A percentile compares a stretch with the other conserved stretches of the same genome.
Evolutionary conservation across 2,329 filamentous ascomycete species (phyloP).

Genomic region (Phyllachora maydis): DNA sequence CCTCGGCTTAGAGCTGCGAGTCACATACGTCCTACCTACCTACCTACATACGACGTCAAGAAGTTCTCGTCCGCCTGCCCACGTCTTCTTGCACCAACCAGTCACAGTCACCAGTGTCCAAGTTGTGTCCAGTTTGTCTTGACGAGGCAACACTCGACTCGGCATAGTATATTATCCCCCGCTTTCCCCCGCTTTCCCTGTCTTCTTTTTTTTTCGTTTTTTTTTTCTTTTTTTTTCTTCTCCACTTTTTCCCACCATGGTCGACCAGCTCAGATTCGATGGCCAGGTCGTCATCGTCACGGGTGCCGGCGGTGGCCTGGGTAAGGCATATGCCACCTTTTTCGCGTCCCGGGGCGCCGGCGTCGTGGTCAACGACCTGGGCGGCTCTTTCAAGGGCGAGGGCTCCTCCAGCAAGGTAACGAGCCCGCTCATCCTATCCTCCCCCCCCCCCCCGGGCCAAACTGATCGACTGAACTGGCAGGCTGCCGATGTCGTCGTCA

Average conservation of each 20-base stretch:
- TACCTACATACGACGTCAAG: too few species aligned
- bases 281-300: conserved; percentile 80
- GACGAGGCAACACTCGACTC: too few species aligned
- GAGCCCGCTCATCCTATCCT: background rate
- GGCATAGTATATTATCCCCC: too few species aligned
- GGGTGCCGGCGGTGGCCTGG: conserved; percentile 64
- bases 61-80: too few species aligned
- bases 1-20: too few species aligned
- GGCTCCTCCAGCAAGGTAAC: conserved; percentile 67
- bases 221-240: background rate
- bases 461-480: too few species aligned
- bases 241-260: conserved; percentile 21
- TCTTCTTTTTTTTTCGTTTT: conserved; percentile 1
- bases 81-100: too few species aligned
- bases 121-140: too few species aligned
- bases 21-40: too few species aligned
- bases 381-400: conserved; percentile 83
- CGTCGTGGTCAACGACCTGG: conserved; percentile 82
- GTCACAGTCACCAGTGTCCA: too few species aligned
- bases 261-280: conserved; percentile 55
- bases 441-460: too few species aligned
- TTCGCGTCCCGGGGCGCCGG: conserved; percentile 67
- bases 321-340: conserved; percentile 69
- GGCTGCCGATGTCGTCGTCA: conserved; percentile 67
- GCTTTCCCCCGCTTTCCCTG: conserved; percentile 1